phyloP scores from a whole-genome alignment of 1,284 basidiomycete species.

The Limonomyces culmigenus region DNA sequence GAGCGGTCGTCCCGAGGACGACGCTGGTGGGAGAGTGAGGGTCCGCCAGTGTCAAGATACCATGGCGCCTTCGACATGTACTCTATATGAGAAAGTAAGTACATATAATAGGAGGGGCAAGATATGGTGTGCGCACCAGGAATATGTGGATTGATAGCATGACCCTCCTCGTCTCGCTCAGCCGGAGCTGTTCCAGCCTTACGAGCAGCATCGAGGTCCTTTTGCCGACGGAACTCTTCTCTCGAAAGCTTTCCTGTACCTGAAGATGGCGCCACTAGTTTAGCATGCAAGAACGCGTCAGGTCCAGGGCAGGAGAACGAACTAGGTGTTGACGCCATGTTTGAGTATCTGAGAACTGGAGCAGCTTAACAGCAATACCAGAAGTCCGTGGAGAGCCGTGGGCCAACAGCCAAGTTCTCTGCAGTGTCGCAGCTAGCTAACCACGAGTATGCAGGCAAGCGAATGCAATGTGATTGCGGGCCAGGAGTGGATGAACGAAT shows the following conservation, averaged over 20 bases:
- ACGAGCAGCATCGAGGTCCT: constrained; percentile 90
- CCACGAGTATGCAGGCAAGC: too few relatives aligned
- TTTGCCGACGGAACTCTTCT: constrained; percentile 86
- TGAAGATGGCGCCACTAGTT: too few relatives aligned
- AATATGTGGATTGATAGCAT: constrained; percentile 96
- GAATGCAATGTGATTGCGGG: too few relatives aligned
- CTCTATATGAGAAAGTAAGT: constrained; percentile 25
- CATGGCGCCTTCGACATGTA: constrained; percentile 95
- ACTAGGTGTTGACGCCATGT: too few relatives aligned
- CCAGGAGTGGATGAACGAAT: too few relatives aligned
- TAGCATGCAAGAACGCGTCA: too few relatives aligned
- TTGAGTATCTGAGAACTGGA: too few relatives aligned
- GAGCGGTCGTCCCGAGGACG: constrained; percentile 53
- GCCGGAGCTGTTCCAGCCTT: constrained; percentile 96
- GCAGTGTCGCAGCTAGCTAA: too few relatives aligned
- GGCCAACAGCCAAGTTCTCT: too few relatives aligned
- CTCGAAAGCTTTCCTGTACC: constrained; percentile 67
- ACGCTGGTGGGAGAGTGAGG: constrained; percentile 88
- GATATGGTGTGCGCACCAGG: constrained; percentile 45
- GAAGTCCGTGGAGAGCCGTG: too few relatives aligned
- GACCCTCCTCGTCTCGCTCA: constrained; percentile 87
- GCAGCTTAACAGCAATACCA: too few relatives aligned
- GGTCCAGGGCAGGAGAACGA: too few relatives aligned
- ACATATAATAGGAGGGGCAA: constrained; percentile 5
- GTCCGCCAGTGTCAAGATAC: constrained; percentile 89